Base-by-base conservation (phyloP, 306 rosid genomes). In the Ceratonia siliqua region DNA sequence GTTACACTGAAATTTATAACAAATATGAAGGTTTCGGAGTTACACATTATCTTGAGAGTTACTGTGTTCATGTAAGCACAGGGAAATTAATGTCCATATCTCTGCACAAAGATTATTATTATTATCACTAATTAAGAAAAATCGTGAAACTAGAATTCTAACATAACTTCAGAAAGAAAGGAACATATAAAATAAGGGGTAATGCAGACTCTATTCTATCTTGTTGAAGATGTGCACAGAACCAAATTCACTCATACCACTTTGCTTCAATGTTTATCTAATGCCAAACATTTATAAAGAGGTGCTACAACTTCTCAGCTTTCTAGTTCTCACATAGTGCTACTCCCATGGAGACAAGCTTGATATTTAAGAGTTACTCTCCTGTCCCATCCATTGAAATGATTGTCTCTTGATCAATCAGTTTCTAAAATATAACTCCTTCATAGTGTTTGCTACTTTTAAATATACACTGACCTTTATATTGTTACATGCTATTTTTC, bases 91-190 rank as follows among this genome's bases (percentile, higher is more conserved):
- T 30, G 43, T 17, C 67, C 53, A 28, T 66, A 73, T 28, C 17
- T 46, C 17, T 46, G 10, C 68, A 21, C 15, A 45, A 58, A 64
- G 35, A 56, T 54, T 25, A 74, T 35, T 8, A 42, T 64, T 5
- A 39, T 39, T 39, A 39, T n/a, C n/a, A 21, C 56, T 61, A 28
- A 18, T 14, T 28, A 28, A 73, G 33, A 57, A 66, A 43, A 56
- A 36, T 33, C 49, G 66, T 55, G 35, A 79, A 57, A 73, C 21
- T 9, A 52, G 42, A 24, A 45, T 28, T 32, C n/a, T 21, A 43
- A 56, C 43, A 46, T 30, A 4, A 10, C 5, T 33, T 35, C 68
- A 76, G 11, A 56, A 56, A 20, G 68, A 22, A 33, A 59, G 27
- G 39, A 61, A 46, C 41, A 30, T 28, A 58, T 35, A 69, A 43